Evolutionary conservation across 2,329 filamentous ascomycete species (phyloP), one percentile per base, ranked within the genome.

Genomic region (Pseudohalonectria lignicola): DNA sequence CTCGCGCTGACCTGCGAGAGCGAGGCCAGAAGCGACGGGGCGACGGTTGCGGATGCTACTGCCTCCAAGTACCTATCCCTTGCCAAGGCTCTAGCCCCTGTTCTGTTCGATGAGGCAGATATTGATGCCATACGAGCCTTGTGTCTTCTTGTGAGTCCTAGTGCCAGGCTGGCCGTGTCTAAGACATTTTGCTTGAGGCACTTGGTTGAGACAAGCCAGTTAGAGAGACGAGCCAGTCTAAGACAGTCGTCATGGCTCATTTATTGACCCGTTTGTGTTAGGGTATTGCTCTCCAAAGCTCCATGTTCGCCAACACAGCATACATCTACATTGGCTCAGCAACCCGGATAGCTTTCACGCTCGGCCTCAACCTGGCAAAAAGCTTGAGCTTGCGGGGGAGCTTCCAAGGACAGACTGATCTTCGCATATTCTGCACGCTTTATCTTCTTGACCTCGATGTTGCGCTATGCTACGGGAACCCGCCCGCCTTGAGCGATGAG

Each of bases 241-340:
- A n/a, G n/a, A n/a, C n/a, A n/a, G n/a, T 6, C 21, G 12, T 28
- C 11, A 3, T 25, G 13, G 16, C n/a, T 25, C 9, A 26, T 19
- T 29, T 31, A 29, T 31, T 26, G 30, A 32, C 30, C 5, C 13
- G 6, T 12, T 16, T 4, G 11, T 16, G 21, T 25, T 33, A 47
- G 44, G 42, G 36, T 6, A 45, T 52, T 5, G 44, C 49, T 5
- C 34, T 49, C 29, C 44, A 50, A 39, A 50, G 49, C 36, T 46
- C 44, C 37, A 47, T 51, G 43, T 45, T 40, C 33, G 47, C 39
- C 31, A 50, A 50, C 39, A 51, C 47, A 15, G 49, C 51, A 7
- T 50, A 51, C 32, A 42, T 52, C 13, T 52, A 52, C 25, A 42
- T 52, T 16, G 49, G 51, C 12, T 45, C 50, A 3, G 51, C 51